Evolutionary conservation across 108 stramenopile genomes (phyloP).

Genomic region (Cyclotella cryptica): DNA sequence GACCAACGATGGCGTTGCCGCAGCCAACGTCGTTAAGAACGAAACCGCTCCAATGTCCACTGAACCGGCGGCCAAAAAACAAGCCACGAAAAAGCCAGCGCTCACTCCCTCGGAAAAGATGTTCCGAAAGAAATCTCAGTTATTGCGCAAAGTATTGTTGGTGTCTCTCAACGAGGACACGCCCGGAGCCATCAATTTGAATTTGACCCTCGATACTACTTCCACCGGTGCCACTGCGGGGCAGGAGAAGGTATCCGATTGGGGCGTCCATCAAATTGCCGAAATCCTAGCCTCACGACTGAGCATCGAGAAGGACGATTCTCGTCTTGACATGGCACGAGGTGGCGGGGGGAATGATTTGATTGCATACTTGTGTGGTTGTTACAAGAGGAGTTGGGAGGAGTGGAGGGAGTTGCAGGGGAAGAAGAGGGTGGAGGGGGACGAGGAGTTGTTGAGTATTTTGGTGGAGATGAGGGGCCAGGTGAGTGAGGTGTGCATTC

Average conservation of each 20-base stretch:
- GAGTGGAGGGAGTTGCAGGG: slow-evolving; percentile 61
- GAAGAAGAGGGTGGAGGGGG: slow-evolving; percentile 29
- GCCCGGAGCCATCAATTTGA: not conserved
- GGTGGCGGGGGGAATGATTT: slow-evolving; percentile 26
- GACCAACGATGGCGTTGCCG: not conserved
- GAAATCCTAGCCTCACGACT: slow-evolving; percentile 80
- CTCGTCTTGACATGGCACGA: slow-evolving; percentile 41
- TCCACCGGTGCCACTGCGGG: slow-evolving; percentile 42
- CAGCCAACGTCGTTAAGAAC: slow-evolving; percentile 6
- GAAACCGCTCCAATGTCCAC: slow-evolving; percentile 13
- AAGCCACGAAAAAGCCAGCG: slow-evolving; percentile 34
- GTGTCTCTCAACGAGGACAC: slow-evolving; percentile 39
- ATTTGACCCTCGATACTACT: slow-evolving; percentile 11
- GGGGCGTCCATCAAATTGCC: slow-evolving; percentile 51
- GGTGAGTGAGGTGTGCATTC: slow-evolving; percentile 22
- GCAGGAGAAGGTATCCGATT: slow-evolving; percentile 42
- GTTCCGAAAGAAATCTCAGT: slow-evolving; percentile 67
- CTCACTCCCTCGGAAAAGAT: slow-evolving; percentile 45
- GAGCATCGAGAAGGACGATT: slow-evolving; percentile 14
- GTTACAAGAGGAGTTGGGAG: slow-evolving; percentile 68
- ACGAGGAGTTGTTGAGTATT: slow-evolving; percentile 61
- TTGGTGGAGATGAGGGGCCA: slow-evolving; percentile 65
- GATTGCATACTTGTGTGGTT: slow-evolving; percentile 65
- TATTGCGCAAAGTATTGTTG: slow-evolving; percentile 63
- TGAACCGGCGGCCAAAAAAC: slow-evolving; percentile 45